Evolutionary conservation across 73 alveolate species (phyloP).

Genomic region (Paramecium caudatum): DNA sequence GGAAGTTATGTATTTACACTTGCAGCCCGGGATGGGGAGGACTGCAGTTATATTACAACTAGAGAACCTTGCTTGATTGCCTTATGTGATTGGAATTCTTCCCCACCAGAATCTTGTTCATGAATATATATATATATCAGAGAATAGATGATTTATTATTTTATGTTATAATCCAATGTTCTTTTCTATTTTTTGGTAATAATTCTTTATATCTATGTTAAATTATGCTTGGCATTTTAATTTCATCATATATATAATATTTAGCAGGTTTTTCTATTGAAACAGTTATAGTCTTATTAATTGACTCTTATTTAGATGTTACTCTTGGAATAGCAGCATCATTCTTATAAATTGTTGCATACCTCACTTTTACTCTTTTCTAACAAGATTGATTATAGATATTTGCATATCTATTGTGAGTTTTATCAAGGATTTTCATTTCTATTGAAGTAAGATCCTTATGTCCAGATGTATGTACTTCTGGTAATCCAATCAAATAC

Average conservation of each 20-base stretch:
- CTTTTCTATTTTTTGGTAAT: background rate
- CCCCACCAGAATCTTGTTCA: too few species aligned
- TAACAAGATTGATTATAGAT: background rate
- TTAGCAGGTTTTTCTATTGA: background rate
- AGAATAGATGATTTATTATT: conserved; percentile 6
- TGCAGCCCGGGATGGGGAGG: too few species aligned
- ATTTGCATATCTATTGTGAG: conserved; percentile 16
- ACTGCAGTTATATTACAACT: too few species aligned
- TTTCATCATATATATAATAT: conserved; percentile 17
- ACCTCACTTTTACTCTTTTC: conserved; percentile 21
- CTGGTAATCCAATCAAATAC: conserved; percentile 6
- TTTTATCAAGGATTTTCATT: conserved; percentile 15
- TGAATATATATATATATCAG: too few species aligned
- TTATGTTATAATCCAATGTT: background rate
- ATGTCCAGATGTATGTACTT: background rate
- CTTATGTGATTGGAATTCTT: too few species aligned
- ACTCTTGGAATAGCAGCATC: conserved; percentile 39
- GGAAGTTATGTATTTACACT: too few species aligned
- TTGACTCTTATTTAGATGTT: conserved; percentile 23
- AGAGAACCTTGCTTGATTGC: too few species aligned
- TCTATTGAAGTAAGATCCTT: conserved; percentile 5
- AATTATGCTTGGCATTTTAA: conserved; percentile 6
- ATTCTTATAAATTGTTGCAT: conserved; percentile 41
- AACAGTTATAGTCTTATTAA: background rate
- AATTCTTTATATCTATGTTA: background rate